Percentiles rank a stretch among this genome's conserved stretches.
phyloP scores from a whole-genome alignment of 2,329 filamentous ascomycete genomes.

The Alternaria gaisen region DNA sequence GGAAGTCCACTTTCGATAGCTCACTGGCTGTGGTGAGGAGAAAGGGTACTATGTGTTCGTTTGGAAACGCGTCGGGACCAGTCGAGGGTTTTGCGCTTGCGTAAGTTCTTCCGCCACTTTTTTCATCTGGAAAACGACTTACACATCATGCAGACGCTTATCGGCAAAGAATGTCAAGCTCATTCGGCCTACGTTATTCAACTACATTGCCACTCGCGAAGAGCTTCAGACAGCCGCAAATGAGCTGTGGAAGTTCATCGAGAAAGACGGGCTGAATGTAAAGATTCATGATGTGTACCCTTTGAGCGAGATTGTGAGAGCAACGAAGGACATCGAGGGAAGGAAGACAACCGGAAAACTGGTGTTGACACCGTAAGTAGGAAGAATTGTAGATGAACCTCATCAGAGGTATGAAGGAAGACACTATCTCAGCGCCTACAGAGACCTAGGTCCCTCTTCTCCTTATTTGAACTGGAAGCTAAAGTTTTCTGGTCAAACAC shows the following conservation, averaged over 20 bases:
- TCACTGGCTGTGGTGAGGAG: conserved; percentile 76
- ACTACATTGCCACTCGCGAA: conserved; percentile 66
- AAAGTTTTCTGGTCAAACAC: background rate
- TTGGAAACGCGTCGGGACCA: conserved; percentile 82
- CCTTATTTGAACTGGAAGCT: background rate
- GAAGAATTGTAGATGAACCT: background rate
- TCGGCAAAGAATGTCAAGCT: conserved; percentile 79
- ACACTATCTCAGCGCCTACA: background rate
- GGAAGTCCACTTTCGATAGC: conserved; percentile 83
- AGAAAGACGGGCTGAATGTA: conserved; percentile 73
- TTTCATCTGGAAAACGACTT: background rate
- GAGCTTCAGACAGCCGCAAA: conserved; percentile 75
- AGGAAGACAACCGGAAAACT: conserved; percentile 87
- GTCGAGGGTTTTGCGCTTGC: conserved; percentile 73
- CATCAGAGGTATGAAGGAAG: background rate
- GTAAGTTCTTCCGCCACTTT: conserved; percentile 58
- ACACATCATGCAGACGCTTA: conserved; percentile 56
- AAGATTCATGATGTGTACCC: conserved; percentile 80
- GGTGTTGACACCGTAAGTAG: conserved; percentile 68
- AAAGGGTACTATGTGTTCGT: conserved; percentile 80
- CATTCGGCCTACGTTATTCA: conserved; percentile 75
- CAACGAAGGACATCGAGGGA: conserved; percentile 79
- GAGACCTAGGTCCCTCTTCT: background rate
- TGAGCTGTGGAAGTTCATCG: conserved; percentile 77
- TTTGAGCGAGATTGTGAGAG: conserved; percentile 74